Base-by-base conservation (phyloP, 75 land plant genomes). In the Selaginella tamariscina region DNA sequence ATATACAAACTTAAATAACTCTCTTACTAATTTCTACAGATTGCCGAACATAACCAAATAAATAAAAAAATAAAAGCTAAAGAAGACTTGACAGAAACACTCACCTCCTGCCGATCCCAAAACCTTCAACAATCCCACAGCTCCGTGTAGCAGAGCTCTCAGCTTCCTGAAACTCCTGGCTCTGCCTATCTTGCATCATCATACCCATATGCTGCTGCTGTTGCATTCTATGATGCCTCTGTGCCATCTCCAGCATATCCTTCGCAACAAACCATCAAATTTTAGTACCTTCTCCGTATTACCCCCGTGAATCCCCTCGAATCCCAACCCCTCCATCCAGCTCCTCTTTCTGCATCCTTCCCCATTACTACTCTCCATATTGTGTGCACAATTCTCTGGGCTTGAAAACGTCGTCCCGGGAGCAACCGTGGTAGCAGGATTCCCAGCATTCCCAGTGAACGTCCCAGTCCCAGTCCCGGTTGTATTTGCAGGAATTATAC, bases 141-240 rank as follows among this genome's bases (percentile, higher is more conserved):
- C 49, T 39, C 49, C 11, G 5, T 5, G 49, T 39, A 39, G 49
- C 49, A 5, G 49, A 39, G 15, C 49, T 39, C 49, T 39, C 49
- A 15, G 49, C 49, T 39, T 39, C 49, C 49, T 39, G 49, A 15
- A 39, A 39, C 49, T 39, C 49, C 49, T 39, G 49, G 49, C 49
- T 39, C 49, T 39, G 49, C 49, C 49, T 39, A 5, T 39, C 49
- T 39, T 39, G 49, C 49, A 39, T 39, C 49, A 39, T 39, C 49
- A 39, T 5, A 5, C 11, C 5, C 15, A 15, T 5, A 5, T 5
- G 49, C 49, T 15, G 11, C 15, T 39, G 49, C 49, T 39, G 49
- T 15, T 39, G 49, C 11, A 39, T 39, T 39, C 49, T 5, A 5
- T 39, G 49, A 5, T 39, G 49, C 49, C 15, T 5, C 49, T 39